Base-by-base conservation (phyloP, 345 rosid genomes). In the Eucalyptus leucophloia region DNA sequence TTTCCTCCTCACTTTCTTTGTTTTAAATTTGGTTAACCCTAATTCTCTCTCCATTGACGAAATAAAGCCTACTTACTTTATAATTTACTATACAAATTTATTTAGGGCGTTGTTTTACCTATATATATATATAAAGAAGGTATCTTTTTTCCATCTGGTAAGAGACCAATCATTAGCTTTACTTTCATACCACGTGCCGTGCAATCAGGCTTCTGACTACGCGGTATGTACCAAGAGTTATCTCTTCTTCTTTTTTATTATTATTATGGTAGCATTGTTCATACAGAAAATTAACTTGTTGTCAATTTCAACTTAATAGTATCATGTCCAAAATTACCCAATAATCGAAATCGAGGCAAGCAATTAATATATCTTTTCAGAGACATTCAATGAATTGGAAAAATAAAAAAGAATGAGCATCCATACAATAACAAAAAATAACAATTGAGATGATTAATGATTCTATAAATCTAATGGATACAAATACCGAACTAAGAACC, bases 361-460 rank as follows among this genome's bases (percentile, higher is more conserved):
- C 8, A 21, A 12, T 37, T 77, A 77, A 21, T 2, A 24, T 19
- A 26, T 11, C 3, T 77, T 23, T 77, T 19, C 0, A 0, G 9
- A 72, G 26, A 37, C 24, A 72, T 72, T 72, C 15, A 1, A 21
- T 19, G 23, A 72, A 72, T 21, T 10, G 8, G 2, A 10, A 37
- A 72, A 10, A 6, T 53, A 0, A 10, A 19, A 14, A 65, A 14
- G 21, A n/a, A 7, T 0, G 4, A 26, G 67, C 32, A 1, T 60
- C 4, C 1, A 5, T 62, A 14, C 3, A 0, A 30, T 14, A 30
- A 62, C 3, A n/a, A 0, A 65, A 32, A 15, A 7, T 15, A 15
- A 65, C 18, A n/a, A 65, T n/a, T 4, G 37, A 26, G 62, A 15
- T 65, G 77, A 65, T 65, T n/a, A n/a, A 65, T n/a, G 3, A n/a